phyloP scores from a whole-genome alignment of 495 filamentous ascomycete genomes.

The Aspergillus wentii region DNA sequence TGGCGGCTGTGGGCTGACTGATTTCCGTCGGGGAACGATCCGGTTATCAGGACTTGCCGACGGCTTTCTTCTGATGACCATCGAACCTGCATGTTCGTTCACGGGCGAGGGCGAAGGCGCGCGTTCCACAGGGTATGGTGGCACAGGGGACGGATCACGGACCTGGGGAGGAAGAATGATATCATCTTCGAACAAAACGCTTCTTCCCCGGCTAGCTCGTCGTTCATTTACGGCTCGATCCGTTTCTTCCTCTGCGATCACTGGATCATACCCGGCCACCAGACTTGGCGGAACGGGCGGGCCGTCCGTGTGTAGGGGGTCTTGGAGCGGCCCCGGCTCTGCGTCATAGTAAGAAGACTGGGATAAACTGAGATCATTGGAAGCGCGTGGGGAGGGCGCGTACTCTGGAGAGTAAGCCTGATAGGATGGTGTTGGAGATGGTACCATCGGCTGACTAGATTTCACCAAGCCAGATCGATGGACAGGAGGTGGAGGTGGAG shows the following conservation, averaged over 20 bases:
- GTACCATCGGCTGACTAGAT: conserved; percentile 19
- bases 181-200: conserved; percentile 26
- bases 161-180: too few species aligned
- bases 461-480: conserved; percentile 37
- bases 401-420: conserved; percentile 31
- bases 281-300: conserved; percentile 60
- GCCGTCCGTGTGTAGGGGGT: conserved; percentile 26
- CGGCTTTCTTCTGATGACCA: conserved; percentile 14
- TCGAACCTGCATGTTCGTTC: conserved; percentile 15
- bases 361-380: conserved; percentile 12
- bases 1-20: conserved; percentile 70
- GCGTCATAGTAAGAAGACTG: conserved; percentile 9
- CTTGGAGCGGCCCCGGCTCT: conserved; percentile 11
- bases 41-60: conserved; percentile 60
- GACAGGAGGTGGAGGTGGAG: conserved; percentile 45
- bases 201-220: conserved; percentile 18
- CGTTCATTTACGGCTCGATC: conserved; percentile 31
- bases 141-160: conserved; percentile 13
- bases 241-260: conserved; percentile 50
- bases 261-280: conserved; percentile 64
- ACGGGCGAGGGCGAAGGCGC: conserved; percentile 29
- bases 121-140: conserved; percentile 33
- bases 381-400: conserved; percentile 12
- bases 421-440: conserved; percentile 24
- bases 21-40: conserved; percentile 61